Percentiles rank a stretch among this genome's conserved stretches.
Evolutionary conservation across 2,329 filamentous ascomycete species (phyloP).

Genomic region (Cercospora zeina): DNA sequence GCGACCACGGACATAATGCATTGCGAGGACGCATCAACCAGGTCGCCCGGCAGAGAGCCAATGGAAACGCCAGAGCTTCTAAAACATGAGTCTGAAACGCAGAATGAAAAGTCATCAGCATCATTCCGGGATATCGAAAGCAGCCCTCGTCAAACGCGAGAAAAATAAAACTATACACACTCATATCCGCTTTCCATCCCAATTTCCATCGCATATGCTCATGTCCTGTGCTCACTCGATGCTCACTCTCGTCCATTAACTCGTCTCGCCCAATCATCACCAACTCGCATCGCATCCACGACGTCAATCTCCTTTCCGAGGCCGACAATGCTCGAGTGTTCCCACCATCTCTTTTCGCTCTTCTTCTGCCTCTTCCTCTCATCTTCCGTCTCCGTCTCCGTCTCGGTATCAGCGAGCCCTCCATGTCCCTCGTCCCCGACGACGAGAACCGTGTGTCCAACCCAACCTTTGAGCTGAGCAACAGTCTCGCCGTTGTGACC

Average conservation of each 20-base stretch:
- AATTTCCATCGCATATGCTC: neutral
- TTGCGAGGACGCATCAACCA: too few relatives aligned
- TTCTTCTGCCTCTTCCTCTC: slow-evolving; percentile 47
- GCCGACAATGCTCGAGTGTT: slow-evolving; percentile 76
- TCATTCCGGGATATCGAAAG: slow-evolving; percentile 14
- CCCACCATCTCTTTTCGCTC: slow-evolving; percentile 68
- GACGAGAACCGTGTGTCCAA: slow-evolving; percentile 62
- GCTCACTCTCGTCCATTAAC: slow-evolving; percentile 61
- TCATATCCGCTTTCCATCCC: slow-evolving; percentile 7
- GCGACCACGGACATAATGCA: too few relatives aligned
- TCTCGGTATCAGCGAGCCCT: slow-evolving; percentile 78
- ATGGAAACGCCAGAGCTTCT: too few relatives aligned
- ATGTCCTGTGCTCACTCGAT: slow-evolving; percentile 3
- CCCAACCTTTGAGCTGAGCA: slow-evolving; percentile 64
- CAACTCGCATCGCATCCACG: slow-evolving; percentile 76
- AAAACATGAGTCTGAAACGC: neutral
- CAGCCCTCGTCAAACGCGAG: neutral
- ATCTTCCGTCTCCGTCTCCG: slow-evolving; percentile 63
- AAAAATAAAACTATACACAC: slow-evolving; percentile 16
- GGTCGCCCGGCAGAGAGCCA: too few relatives aligned
- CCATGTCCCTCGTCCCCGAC: slow-evolving; percentile 73
- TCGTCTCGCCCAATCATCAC: slow-evolving; percentile 83
- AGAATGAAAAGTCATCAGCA: slow-evolving; percentile 5
- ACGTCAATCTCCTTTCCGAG: slow-evolving; percentile 84
- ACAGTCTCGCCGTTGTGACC: slow-evolving; percentile 73